These are phyloP conservation scores for Paramecium biaurelia DNA, from an alignment of 73 alveolate genomes.

Conservation along the genomic window DNA sequence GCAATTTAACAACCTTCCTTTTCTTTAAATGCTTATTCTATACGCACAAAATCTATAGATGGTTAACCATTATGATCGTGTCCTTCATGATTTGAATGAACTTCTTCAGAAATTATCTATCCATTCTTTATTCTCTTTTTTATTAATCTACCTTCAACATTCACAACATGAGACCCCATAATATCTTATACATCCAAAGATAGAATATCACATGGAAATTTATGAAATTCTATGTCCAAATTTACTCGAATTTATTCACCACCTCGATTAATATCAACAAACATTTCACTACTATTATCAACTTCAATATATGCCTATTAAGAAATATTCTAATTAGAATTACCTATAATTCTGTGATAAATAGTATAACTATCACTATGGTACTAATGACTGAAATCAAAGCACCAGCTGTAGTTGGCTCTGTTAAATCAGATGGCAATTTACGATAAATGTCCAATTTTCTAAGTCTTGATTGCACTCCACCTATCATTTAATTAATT, in stretches of 20 bases:
- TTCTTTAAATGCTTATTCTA: constrained; percentile 70
- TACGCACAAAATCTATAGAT: constrained; percentile 57
- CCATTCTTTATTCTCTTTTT: constrained; percentile 71
- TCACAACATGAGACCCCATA: constrained; percentile 94
- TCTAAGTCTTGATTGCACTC: constrained; percentile 63
- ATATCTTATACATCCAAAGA: constrained; percentile 96
- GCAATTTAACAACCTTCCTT: constrained; percentile 85
- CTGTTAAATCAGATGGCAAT: constrained; percentile 90
- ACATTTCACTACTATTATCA: constrained; percentile 80
- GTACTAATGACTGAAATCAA: constrained; percentile 89
- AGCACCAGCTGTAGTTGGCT: constrained; percentile 94
- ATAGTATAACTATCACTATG: constrained; percentile 79
- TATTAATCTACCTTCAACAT: constrained; percentile 75
- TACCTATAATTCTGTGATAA: constrained; percentile 82
- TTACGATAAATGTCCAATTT: constrained; percentile 68
- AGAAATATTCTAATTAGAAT: neutral
- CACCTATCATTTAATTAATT: constrained; percentile 38
- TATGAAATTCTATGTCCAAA: constrained; percentile 84
- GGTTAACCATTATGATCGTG: constrained; percentile 45
- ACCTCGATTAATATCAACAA: constrained; percentile 83
- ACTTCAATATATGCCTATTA: constrained; percentile 68
- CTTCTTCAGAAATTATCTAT: constrained; percentile 72
- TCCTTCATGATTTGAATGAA: constrained; percentile 59
- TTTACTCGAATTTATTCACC: constrained; percentile 86
- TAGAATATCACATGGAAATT: constrained; percentile 96